phyloP scores from a whole-genome alignment of 305 asterid species.

The Solanum hybrid region DNA sequence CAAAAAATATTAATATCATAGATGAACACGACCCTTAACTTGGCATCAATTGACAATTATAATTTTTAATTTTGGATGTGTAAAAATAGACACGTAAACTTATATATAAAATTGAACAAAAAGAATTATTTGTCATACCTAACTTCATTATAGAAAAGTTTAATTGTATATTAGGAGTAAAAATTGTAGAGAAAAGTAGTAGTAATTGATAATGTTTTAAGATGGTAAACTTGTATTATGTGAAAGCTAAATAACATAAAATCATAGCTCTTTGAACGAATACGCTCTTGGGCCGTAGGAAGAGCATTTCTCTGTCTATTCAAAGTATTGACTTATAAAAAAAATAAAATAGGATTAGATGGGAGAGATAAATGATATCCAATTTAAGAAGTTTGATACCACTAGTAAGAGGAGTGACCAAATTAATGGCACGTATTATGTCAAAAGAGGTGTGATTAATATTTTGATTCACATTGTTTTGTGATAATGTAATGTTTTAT shows the following conservation, averaged over 20 bases:
- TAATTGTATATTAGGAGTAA: not conserved
- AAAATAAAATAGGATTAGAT: not conserved
- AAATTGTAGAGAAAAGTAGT: not conserved
- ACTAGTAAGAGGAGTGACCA: not conserved
- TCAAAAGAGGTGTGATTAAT: not conserved
- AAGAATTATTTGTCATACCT: not conserved
- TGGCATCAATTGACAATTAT: too few species aligned
- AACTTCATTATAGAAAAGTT: not conserved
- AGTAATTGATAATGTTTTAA: not conserved
- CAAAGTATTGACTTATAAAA: not conserved
- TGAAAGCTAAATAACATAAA: not conserved
- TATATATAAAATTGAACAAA: too few species aligned
- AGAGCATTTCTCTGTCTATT: too few species aligned
- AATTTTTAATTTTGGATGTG: too few species aligned
- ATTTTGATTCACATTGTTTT: not conserved
- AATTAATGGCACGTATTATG: not conserved
- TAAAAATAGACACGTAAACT: too few species aligned
- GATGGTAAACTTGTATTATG: not conserved
- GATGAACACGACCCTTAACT: too few species aligned
- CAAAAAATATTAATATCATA: too few species aligned
- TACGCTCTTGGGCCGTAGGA: too few species aligned
- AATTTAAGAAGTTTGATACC: not conserved
- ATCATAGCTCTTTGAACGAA: not conserved
- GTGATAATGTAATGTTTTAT: not conserved
- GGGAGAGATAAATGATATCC: not conserved